These are phyloP conservation scores for Diplodia seriata DNA, from an alignment of 2,329 filamentous ascomycete genomes.

Conservation along the genomic window DNA sequence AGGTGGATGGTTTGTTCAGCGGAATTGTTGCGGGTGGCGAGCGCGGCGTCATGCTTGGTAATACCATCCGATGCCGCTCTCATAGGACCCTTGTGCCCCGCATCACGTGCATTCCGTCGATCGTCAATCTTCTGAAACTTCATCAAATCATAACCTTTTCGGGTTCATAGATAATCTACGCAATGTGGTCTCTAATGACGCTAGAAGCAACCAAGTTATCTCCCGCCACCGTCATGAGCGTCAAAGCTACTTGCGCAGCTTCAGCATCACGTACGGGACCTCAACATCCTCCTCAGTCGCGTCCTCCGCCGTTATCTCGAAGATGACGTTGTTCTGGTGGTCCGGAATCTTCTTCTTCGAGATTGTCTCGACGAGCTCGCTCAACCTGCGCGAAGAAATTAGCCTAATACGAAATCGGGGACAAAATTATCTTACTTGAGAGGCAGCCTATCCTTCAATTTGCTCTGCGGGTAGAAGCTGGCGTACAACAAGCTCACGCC, in stretches of 20 bases:
- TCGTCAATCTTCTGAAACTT: not conserved
- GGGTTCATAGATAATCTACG: conserved; percentile 22
- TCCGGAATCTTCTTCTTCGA: conserved; percentile 90
- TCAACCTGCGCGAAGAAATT: conserved; percentile 66
- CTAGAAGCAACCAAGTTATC: not conserved
- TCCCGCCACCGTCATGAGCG: not conserved
- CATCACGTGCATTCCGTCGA: conserved; percentile 21
- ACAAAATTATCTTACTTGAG: conserved; percentile 64
- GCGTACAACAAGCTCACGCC: conserved; percentile 95
- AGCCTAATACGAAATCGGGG: not conserved
- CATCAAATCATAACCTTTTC: not conserved
- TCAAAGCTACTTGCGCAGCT: conserved; percentile 59
- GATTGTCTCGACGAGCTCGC: conserved; percentile 83
- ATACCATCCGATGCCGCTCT: conserved; percentile 32
- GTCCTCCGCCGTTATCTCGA: conserved; percentile 94
- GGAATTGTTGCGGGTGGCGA: conserved; percentile 29
- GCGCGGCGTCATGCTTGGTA: conserved; percentile 32
- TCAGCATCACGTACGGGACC: conserved; percentile 94
- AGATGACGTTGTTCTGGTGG: conserved; percentile 94
- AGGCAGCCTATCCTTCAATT: conserved; percentile 79
- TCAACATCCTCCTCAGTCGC: conserved; percentile 90
- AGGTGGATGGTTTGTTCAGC: not conserved
- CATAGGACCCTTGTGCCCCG: conserved; percentile 29
- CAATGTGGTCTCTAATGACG: conserved; percentile 21
- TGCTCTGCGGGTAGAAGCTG: conserved; percentile 84